A percentile compares a stretch with the other conserved stretches of the same genome.
Evolutionary conservation across 495 filamentous ascomycete genomes (phyloP).

Genomic region (Aspergillus affinis): DNA sequence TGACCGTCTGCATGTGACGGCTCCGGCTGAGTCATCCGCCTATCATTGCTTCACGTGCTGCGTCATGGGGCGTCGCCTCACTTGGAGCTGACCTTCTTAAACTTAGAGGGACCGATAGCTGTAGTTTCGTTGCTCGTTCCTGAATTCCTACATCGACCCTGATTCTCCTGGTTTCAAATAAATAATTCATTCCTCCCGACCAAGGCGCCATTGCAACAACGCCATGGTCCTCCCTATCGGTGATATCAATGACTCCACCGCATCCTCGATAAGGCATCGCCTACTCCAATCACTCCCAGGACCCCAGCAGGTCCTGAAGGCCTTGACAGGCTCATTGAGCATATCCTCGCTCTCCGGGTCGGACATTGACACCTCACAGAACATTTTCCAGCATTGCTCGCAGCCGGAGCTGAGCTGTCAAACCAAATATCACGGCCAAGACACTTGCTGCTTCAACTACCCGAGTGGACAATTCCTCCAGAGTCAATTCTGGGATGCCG

Average conservation of each 20-base stretch:
- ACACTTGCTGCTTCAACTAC: slow-evolving; percentile 81
- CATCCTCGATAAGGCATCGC: slow-evolving; percentile 5
- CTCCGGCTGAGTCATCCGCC: background rate
- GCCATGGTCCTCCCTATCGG: slow-evolving; percentile 1
- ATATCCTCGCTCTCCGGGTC: slow-evolving; percentile 26
- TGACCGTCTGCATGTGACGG: background rate
- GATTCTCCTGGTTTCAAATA: background rate
- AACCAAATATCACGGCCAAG: slow-evolving; percentile 51
- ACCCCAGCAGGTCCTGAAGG: slow-evolving; percentile 43
- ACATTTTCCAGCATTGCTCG: slow-evolving; percentile 38
- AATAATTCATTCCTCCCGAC: background rate
- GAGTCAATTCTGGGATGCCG: slow-evolving; percentile 86
- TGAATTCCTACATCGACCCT: background rate
- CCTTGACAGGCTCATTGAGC: slow-evolving; percentile 35
- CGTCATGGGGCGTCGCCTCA: background rate
- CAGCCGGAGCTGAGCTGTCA: slow-evolving; percentile 58
- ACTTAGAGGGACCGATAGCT: background rate
- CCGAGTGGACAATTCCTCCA: slow-evolving; percentile 76
- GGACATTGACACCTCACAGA: slow-evolving; percentile 8
- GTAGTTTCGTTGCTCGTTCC: background rate
- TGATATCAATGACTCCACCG: slow-evolving; percentile 12
- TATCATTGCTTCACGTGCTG: slow-evolving; percentile 1
- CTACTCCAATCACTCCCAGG: slow-evolving; percentile 34
- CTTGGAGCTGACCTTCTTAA: background rate
- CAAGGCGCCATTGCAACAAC: background rate